These are phyloP conservation scores for Cicer arietinum DNA, from an alignment of 306 rosid genomes.

Conservation along the genomic window DNA sequence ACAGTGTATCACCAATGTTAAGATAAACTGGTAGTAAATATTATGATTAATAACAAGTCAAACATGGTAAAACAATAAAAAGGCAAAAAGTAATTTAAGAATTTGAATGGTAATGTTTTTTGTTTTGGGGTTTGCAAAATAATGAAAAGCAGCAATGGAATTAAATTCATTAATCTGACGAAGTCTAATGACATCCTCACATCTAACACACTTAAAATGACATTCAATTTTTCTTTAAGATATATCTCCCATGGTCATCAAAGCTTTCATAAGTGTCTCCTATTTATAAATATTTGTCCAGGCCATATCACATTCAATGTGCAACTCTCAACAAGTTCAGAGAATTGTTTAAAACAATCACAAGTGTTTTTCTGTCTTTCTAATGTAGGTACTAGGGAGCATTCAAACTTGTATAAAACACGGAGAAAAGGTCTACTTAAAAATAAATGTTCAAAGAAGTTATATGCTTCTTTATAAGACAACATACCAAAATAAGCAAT, in stretches of 20 bases:
- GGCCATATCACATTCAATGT: background rate
- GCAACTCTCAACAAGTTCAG: background rate
- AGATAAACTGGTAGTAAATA: constrained; percentile 20
- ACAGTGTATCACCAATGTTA: constrained; percentile 43
- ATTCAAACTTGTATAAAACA: constrained; percentile 9
- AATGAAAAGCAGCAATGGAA: constrained; percentile 16
- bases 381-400: constrained; percentile 16
- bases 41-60: constrained; percentile 23
- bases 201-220: background rate
- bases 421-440: background rate
- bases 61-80: constrained; percentile 11
- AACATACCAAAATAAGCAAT: constrained; percentile 81
- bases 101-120: constrained; percentile 6
- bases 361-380: constrained; percentile 22
- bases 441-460: constrained; percentile 27
- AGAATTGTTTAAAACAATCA: background rate
- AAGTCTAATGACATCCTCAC: background rate
- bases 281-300: background rate
- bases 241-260: background rate
- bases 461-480: constrained; percentile 39
- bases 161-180: constrained; percentile 16
- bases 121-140: constrained; percentile 4
- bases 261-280: background rate
- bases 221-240: constrained; percentile 8
- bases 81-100: background rate